phyloP scores from a whole-genome alignment of 495 filamentous ascomycete genomes.

The Articulospora tetracladia region DNA sequence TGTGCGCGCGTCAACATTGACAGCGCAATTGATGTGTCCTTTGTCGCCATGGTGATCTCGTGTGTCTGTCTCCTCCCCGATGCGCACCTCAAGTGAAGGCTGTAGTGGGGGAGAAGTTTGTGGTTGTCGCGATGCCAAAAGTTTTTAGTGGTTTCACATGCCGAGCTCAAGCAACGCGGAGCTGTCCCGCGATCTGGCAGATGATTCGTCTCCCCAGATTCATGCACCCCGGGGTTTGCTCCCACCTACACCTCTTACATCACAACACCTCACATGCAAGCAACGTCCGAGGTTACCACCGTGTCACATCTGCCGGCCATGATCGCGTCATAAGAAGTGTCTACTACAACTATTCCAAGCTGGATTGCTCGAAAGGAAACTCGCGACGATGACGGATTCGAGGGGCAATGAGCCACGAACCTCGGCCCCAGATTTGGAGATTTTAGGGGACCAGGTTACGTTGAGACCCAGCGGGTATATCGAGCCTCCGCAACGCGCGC shows the following conservation, averaged over 20 bases:
- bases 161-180: background rate
- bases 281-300: background rate
- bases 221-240: background rate
- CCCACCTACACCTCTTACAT: background rate
- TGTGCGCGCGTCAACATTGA: constrained; percentile 71
- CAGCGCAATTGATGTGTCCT: constrained; percentile 48
- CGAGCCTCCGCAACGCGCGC: constrained; percentile 35
- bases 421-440: constrained; percentile 78
- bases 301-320: background rate
- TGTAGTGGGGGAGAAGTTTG: background rate
- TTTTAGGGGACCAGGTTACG: constrained; percentile 73
- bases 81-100: background rate
- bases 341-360: background rate
- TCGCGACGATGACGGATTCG: constrained; percentile 10
- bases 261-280: constrained; percentile 5
- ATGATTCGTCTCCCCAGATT: background rate
- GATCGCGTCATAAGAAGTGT: constrained; percentile 6
- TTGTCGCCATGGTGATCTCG: background rate
- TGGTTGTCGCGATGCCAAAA: background rate
- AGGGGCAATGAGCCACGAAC: constrained; percentile 28
- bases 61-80: too few relatives aligned
- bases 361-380: background rate
- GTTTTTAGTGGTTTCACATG: constrained; percentile 8
- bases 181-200: background rate
- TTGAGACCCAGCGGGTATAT: constrained; percentile 76